Base-by-base conservation (phyloP, 176 grass and related monocot species). In the Zoysia pacifica region DNA sequence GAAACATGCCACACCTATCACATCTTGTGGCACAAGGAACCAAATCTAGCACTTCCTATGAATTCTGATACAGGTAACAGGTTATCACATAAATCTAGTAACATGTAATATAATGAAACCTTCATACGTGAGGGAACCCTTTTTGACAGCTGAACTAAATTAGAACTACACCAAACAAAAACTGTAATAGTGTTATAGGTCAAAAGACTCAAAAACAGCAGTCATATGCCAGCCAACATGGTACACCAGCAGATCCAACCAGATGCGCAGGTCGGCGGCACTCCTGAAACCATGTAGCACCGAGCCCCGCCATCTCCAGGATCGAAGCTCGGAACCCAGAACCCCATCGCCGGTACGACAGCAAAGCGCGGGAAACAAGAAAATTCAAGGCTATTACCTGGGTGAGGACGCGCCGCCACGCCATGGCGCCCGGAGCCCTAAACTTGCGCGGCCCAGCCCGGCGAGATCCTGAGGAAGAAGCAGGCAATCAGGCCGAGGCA, bases 391-490 rank as follows among this genome's bases (percentile, higher is more conserved):
- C 12, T 44, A 13, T 11, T 50, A 89, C 87, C 87, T 85, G 77
- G n/a, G 77, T 76, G 49, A 89, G 82, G 65, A 89, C 42, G 58
- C 82, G 87, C 72, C 87, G 58, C 87, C 77, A 89, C 66, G 87
- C 82, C 82, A 89, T 89, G 77, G 59, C 18, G 42, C 18, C 18
- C 16, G 28, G 69, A 81, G 18, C 65, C 47, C 65, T 80, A 89
- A 48, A 67, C 76, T 60, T 16, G 77, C 58, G 65, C 72, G 64
- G 55, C 55, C 48, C 13, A 14, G 46, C 4, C 58, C 41, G 42
- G 63, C 72, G 65, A 89, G 82, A 89, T 89, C 87, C 81, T 76
- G 35, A 80, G 12, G 15, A 77, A 56, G 39, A 80, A 62, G 80
- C 62, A 47, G 45, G n/a, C 44, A 55, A 54, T 28, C 61, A 28